These are phyloP conservation scores for Aspergillus baeticus DNA, from an alignment of 495 filamentous ascomycete genomes.

Conservation along the genomic window DNA sequence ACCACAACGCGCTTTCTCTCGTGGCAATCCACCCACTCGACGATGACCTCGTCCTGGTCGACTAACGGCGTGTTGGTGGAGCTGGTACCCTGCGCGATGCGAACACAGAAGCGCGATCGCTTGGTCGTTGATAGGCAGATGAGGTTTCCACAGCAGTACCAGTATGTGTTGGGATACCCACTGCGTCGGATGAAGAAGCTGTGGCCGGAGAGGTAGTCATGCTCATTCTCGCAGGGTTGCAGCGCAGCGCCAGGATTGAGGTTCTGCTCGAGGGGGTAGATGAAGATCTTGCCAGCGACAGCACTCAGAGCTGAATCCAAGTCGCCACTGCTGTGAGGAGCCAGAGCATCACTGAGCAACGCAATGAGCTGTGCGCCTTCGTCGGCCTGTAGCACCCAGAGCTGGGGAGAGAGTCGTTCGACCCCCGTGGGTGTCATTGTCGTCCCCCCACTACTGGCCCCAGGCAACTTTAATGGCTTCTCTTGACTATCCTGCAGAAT, in stretches of 20 bases:
- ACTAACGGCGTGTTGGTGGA: neutral
- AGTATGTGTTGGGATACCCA: conserved; percentile 3
- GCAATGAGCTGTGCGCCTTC: neutral
- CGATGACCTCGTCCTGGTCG: neutral
- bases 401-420: neutral
- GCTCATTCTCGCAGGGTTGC: neutral
- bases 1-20: neutral
- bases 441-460: neutral
- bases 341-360: neutral
- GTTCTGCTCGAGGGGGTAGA: neutral
- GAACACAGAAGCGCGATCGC: neutral
- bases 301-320: neutral
- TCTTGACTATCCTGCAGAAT: neutral
- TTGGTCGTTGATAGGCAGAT: conserved; percentile 5
- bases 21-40: neutral
- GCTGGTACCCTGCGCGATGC: neutral
- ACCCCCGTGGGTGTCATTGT: neutral
- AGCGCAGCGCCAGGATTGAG: neutral
- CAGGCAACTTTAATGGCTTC: neutral
- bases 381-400: neutral
- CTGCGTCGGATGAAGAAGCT: conserved; percentile 4
- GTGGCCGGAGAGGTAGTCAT: conserved; percentile 1
- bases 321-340: neutral
- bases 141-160: conserved; percentile 6
- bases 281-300: neutral